These are phyloP conservation scores for Adansonia digitata DNA, from an alignment of 345 rosid genomes.

Conservation along the genomic window DNA sequence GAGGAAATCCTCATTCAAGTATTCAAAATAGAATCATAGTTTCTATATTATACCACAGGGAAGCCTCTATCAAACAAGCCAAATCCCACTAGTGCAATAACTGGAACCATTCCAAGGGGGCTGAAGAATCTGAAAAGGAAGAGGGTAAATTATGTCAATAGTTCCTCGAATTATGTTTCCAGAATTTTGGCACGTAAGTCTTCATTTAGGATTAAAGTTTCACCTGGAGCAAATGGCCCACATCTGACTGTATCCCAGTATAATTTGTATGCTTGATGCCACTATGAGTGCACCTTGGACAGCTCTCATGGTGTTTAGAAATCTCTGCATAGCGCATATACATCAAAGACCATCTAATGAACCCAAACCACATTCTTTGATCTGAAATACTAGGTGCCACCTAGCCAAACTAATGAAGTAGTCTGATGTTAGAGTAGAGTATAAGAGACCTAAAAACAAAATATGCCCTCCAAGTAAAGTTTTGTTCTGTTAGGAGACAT, in stretches of 20 bases:
- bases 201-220: background rate
- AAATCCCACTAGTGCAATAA: constrained; percentile 82
- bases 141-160: background rate
- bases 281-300: constrained; percentile 97
- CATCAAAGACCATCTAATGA: background rate
- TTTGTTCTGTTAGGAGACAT: constrained; percentile 4
- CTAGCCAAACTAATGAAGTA: background rate
- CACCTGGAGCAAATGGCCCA: constrained; percentile 99
- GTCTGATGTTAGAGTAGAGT: background rate
- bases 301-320: constrained; percentile 89
- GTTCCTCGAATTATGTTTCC: background rate
- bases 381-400: background rate
- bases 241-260: constrained; percentile 90
- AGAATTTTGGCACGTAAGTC: background rate
- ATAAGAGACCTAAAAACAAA: background rate
- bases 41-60: constrained; percentile 61
- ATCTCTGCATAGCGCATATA: constrained; percentile 47
- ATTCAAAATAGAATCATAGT: background rate
- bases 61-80: constrained; percentile 98
- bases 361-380: background rate
- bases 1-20: background rate
- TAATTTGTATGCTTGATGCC: constrained; percentile 92
- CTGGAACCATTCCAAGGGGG: constrained; percentile 98
- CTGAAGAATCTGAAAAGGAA: constrained; percentile 77
- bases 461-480: background rate